These are phyloP conservation scores for Leptographium radiaticola DNA, from an alignment of 2,329 filamentous ascomycete genomes.

Conservation along the genomic window DNA sequence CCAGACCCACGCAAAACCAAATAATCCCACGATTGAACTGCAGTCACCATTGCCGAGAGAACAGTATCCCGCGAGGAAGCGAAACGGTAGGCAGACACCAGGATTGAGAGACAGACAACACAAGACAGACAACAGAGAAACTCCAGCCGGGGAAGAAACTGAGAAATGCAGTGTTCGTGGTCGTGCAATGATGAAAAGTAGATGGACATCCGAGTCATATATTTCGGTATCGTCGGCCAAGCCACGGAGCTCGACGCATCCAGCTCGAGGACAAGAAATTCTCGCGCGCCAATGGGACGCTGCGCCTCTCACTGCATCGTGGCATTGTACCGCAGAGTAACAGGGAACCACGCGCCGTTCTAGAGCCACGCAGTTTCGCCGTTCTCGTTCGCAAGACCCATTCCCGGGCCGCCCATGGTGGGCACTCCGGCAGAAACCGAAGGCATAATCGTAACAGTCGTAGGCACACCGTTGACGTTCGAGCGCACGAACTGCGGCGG, in stretches of 20 bases:
- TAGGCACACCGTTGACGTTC: constrained; percentile 3
- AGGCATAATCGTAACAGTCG: constrained; percentile 2
- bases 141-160: neutral
- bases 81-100: constrained; percentile 5
- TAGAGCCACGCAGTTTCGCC: constrained; percentile 16
- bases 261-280: too few species aligned
- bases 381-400: constrained; percentile 12
- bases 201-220: too few species aligned
- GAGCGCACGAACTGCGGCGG: constrained; percentile 10
- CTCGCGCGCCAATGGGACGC: too few species aligned
- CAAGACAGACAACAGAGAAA: neutral
- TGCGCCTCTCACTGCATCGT: neutral
- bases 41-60: neutral
- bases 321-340: constrained; percentile 4
- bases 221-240: too few species aligned
- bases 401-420: constrained; percentile 8
- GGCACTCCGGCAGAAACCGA: constrained; percentile 4
- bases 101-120: constrained; percentile 6
- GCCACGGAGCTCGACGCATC: too few species aligned
- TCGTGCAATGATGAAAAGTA: too few species aligned
- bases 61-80: neutral
- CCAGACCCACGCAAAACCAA: neutral
- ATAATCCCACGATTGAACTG: neutral
- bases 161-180: neutral
- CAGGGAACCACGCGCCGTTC: constrained; percentile 8